A percentile compares a stretch with the other conserved stretches of the same genome.
Evolutionary conservation across 305 asterid genomes (phyloP).

Genomic region (Fraxinus xanthoxyloides): DNA sequence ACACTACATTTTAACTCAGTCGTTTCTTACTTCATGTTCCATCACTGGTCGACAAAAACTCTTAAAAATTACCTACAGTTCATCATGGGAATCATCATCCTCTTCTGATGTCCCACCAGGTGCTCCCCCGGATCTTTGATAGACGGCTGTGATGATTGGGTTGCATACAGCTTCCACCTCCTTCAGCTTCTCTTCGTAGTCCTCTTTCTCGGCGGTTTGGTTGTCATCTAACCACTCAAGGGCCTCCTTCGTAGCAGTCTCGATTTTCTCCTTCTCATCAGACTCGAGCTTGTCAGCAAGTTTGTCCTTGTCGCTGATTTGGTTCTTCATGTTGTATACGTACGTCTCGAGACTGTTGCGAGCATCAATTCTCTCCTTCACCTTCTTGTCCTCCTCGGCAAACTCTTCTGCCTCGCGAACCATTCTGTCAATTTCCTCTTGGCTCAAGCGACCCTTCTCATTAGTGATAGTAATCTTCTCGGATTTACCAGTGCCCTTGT

Average conservation of each 20-base stretch:
- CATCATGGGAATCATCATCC: conserved; percentile 2
- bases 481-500: conserved; percentile 38
- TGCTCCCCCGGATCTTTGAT: conserved; percentile 55
- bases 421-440: conserved; percentile 55
- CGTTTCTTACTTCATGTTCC: not conserved
- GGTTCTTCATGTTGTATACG: conserved; percentile 1
- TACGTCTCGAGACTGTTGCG: conserved; percentile 1
- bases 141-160: conserved; percentile 54
- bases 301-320: conserved; percentile 6
- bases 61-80: not conserved
- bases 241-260: conserved; percentile 51
- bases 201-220: conserved; percentile 42
- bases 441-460: conserved; percentile 54
- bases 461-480: conserved; percentile 58
- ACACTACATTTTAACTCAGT: not conserved
- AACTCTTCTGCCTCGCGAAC: conserved; percentile 57
- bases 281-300: conserved; percentile 26
- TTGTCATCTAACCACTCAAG: conserved; percentile 56
- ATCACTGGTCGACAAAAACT: not conserved
- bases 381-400: conserved; percentile 56
- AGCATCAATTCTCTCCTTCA: conserved; percentile 10
- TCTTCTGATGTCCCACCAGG: conserved; percentile 23
- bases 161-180: conserved; percentile 42
- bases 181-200: conserved; percentile 2
- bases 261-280: conserved; percentile 55